phyloP scores from a whole-genome alignment of 2,329 filamentous ascomycete genomes.

The Aureobasidium sp. region DNA sequence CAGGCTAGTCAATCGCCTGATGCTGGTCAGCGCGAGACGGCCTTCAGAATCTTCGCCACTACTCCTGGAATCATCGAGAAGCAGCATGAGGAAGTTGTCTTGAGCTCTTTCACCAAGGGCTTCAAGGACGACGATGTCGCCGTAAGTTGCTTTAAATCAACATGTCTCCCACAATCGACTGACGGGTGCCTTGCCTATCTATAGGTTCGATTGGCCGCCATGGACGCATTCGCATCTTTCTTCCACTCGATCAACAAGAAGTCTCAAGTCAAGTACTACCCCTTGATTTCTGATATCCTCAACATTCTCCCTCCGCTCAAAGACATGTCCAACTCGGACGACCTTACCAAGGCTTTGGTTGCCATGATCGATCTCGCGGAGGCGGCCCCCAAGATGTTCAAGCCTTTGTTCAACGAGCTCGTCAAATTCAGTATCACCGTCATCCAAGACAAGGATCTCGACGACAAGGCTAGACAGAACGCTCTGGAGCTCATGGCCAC shows the following conservation, averaged over 20 bases:
- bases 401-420: constrained; percentile 82
- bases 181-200: constrained; percentile 12
- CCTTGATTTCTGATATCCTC: constrained; percentile 80
- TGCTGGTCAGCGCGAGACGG: constrained; percentile 77
- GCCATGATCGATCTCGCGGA: constrained; percentile 92
- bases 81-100: constrained; percentile 86
- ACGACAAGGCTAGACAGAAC: constrained; percentile 85
- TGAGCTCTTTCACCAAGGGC: constrained; percentile 80
- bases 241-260: constrained; percentile 89
- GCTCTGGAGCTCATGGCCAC: constrained; percentile 96
- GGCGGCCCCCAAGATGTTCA: constrained; percentile 96
- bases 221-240: constrained; percentile 95
- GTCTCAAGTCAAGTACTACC: constrained; percentile 78
- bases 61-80: constrained; percentile 94
- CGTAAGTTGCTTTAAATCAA: constrained; percentile 42
- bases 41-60: constrained; percentile 90
- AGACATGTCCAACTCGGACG: constrained; percentile 81
- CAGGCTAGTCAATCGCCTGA: constrained; percentile 83
- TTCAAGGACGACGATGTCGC: constrained; percentile 82
- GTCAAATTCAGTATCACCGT: constrained; percentile 91
- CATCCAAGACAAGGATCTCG: constrained; percentile 91
- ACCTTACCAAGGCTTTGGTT: constrained; percentile 81
- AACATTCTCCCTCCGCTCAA: constrained; percentile 94
- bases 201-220: constrained; percentile 82
- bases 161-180: constrained; percentile 7